A percentile compares a stretch with the other conserved stretches of the same genome.
phyloP scores from a whole-genome alignment of 306 rosid genomes.

The Lagenaria siceraria region DNA sequence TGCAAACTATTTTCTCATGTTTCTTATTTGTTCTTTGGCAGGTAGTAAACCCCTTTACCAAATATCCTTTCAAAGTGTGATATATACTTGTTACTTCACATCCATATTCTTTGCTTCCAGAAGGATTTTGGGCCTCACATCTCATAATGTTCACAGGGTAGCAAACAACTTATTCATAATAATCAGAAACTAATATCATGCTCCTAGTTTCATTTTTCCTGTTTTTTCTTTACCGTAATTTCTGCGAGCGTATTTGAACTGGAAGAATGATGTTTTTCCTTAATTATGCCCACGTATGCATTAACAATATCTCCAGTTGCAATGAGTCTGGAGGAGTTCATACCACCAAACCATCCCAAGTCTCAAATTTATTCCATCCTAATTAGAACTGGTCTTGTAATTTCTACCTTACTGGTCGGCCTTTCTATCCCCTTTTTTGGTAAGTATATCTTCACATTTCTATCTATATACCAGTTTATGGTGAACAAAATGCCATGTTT shows the following conservation, averaged over 20 bases:
- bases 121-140: not conserved
- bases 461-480: not conserved
- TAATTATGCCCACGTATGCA: slow-evolving; percentile 70
- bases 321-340: slow-evolving; percentile 90
- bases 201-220: not conserved
- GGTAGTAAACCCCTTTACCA: slow-evolving; percentile 97
- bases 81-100: not conserved
- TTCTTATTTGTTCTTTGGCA: slow-evolving; percentile 32
- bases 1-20: not conserved
- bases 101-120: not conserved
- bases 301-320: slow-evolving; percentile 94
- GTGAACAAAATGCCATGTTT: not conserved
- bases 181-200: not conserved
- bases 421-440: slow-evolving; percentile 90
- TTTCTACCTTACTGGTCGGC: slow-evolving; percentile 71
- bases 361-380: slow-evolving; percentile 46
- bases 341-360: slow-evolving; percentile 62
- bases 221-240: not conserved
- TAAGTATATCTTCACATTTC: slow-evolving; percentile 19
- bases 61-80: slow-evolving; percentile 60
- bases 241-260: not conserved
- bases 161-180: not conserved
- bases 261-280: slow-evolving; percentile 21
- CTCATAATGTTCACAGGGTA: not conserved
- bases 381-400: slow-evolving; percentile 76